Evolutionary conservation across 192 early-diverging fungal species (phyloP), one percentile per base, ranked within the genome.

Genomic region (Umbelopsis isabellina): DNA sequence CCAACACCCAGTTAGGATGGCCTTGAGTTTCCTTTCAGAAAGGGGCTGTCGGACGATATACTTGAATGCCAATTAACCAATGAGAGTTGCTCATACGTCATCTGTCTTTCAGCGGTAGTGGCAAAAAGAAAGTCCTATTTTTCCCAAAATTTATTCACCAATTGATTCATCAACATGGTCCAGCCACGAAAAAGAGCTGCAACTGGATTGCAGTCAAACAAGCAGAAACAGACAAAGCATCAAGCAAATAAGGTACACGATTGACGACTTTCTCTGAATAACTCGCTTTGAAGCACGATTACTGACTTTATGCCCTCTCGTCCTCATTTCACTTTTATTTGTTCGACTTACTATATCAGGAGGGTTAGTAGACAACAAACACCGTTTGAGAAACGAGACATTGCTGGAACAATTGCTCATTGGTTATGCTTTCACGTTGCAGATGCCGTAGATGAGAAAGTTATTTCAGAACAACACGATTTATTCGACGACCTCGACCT

Each of bases 161-260:
- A 10, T 41, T 61, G 33, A 12, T 23, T 12, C 25, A 35, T 10
- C 11, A 61, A 33, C 11, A 61, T 61, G 55, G 55, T 25, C 25
- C 55, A 61, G 33, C 55, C 27, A 61, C 55, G 55, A 16, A 61
- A 61, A 16, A 61, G 55, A 61, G 13, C 55, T 61, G 55, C 55
- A 61, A 15, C 55, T 35, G 55, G 55, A 18, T 11, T 61, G 55
- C 55, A 22, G 16, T 61, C 55, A 13, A 61, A 61, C 18, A 25
- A 30, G 18, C 30, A 25, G 13, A 61, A 61, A 18, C 55, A 61
- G 30, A 1, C 55, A 16, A 61, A 61, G 55, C 27, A n/a, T 35
- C 33, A 25, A 35, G 30, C 37, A 8, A 61, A 35, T 16, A 18
- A 35, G 11, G 55, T 61, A 16, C 18, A 25, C 13, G 20, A 16